Percentiles rank a stretch among this genome's conserved stretches.
Evolutionary conservation across 2,329 filamentous ascomycete genomes (phyloP).

Genomic region (Fusarium tjaetaba): DNA sequence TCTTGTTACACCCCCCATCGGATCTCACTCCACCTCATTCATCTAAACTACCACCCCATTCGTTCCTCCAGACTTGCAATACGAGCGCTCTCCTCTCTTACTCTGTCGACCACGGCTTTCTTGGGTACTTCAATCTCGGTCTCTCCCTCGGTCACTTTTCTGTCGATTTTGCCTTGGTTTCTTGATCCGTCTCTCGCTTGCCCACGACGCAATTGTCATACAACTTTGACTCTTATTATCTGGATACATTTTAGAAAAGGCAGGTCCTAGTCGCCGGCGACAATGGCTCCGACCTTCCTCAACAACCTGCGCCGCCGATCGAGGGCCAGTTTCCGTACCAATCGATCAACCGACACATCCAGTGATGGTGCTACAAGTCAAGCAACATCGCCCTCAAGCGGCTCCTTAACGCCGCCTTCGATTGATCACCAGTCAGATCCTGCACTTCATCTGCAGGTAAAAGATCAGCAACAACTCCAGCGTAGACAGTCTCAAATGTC

Average conservation of each 20-base stretch:
- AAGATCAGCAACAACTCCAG: constrained; percentile 51
- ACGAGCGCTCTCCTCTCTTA: constrained; percentile 28
- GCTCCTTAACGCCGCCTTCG: constrained; percentile 80
- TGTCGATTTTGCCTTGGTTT: neutral
- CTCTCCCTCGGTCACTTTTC: constrained; percentile 5
- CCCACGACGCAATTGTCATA: constrained; percentile 4
- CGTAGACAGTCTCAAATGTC: constrained; percentile 29
- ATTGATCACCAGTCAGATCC: constrained; percentile 73
- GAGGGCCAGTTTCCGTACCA: constrained; percentile 76
- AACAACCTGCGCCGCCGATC: constrained; percentile 79
- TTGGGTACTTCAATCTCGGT: constrained; percentile 25
- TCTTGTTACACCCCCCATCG: constrained; percentile 30
- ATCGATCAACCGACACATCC: constrained; percentile 69
- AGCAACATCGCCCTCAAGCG: constrained; percentile 71
- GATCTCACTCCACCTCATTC: constrained; percentile 32
- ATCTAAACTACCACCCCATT: constrained; percentile 28
- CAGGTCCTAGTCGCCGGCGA: constrained; percentile 36
- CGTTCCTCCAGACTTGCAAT: constrained; percentile 28
- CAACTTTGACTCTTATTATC: constrained; percentile 13
- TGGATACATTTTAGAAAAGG: constrained; percentile 12
- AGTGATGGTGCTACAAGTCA: constrained; percentile 67
- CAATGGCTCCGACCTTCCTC: constrained; percentile 74
- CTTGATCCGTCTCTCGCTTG: constrained; percentile 10
- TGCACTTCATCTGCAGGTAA: constrained; percentile 69
- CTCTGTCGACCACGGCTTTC: constrained; percentile 7